phyloP scores from a whole-genome alignment of 1,284 basidiomycete species.

The Malassezia slooffiae region DNA sequence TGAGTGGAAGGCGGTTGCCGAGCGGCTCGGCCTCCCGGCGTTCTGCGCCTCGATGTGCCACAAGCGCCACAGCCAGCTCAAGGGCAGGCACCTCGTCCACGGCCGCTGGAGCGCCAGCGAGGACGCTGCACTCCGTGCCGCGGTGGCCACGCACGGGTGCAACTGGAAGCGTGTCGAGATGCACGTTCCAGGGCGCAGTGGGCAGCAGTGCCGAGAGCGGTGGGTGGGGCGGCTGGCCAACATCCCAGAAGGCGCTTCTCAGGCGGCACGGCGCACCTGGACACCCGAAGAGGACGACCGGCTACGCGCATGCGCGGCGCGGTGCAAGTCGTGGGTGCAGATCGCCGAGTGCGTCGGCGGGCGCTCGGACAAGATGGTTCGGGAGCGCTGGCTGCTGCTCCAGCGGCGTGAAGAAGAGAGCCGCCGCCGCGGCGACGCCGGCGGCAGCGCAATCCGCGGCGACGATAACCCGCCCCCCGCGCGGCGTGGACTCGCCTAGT shows the following conservation, averaged over 20 bases:
- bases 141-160: conserved; percentile 12
- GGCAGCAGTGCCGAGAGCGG: conserved; percentile 17
- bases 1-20: conserved; percentile 12
- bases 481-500: neutral
- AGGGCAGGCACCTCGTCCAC: conserved; percentile 1
- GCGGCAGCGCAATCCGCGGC: neutral
- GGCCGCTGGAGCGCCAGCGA: conserved; percentile 13
- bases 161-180: conserved; percentile 17
- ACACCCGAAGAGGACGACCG: conserved; percentile 13
- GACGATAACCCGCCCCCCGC: neutral
- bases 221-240: conserved; percentile 17
- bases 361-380: conserved; percentile 16
- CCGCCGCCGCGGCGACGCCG: neutral
- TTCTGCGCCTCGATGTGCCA: conserved; percentile 9
- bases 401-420: conserved; percentile 9
- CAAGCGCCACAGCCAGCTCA: conserved; percentile 13
- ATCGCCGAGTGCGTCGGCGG: conserved; percentile 12
- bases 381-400: conserved; percentile 15
- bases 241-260: conserved; percentile 13
- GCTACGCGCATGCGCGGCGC: conserved; percentile 9
- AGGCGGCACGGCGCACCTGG: conserved; percentile 13
- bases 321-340: conserved; percentile 15
- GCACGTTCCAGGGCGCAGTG: conserved; percentile 8
- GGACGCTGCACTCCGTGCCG: conserved; percentile 13
- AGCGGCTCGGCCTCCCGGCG: neutral